Evolutionary conservation across 805 yeast genomes (phyloP).

Genomic region (Lachancea meyersii): DNA sequence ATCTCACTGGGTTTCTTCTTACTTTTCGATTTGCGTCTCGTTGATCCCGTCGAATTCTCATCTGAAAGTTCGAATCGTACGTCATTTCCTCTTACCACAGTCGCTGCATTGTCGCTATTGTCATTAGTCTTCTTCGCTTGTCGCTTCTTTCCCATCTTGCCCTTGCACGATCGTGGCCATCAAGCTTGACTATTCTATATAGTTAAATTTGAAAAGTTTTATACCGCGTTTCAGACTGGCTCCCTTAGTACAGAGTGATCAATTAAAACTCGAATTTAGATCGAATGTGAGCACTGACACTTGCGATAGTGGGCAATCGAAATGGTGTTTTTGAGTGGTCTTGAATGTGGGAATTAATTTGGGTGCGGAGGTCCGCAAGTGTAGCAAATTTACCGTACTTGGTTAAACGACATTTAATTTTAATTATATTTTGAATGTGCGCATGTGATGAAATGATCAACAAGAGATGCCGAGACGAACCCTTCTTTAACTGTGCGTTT

Average conservation of each 20-base stretch:
- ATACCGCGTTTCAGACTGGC: background rate
- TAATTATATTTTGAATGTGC: too few species aligned
- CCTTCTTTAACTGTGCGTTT: too few species aligned
- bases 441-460: too few species aligned
- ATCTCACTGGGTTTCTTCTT: conserved; percentile 13
- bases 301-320: too few species aligned
- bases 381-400: too few species aligned
- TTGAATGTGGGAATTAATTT: too few species aligned
- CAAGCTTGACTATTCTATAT: background rate
- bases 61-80: conserved; percentile 8
- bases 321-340: too few species aligned
- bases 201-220: conserved; percentile 6
- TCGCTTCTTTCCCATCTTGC: conserved; percentile 9
- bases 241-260: conserved; percentile 2
- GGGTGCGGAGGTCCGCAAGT: too few species aligned
- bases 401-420: too few species aligned
- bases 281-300: too few species aligned
- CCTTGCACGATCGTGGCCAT: background rate
- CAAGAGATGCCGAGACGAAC: too few species aligned
- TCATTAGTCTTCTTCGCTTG: conserved; percentile 5
- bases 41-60: conserved; percentile 12
- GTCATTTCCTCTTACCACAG: conserved; percentile 6
- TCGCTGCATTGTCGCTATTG: conserved; percentile 1
- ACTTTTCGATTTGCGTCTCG: conserved; percentile 22
- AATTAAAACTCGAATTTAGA: too few species aligned